Conservation (phyloP, 2,329 filamentous ascomycete species). For the Claviceps sp. region DNA sequence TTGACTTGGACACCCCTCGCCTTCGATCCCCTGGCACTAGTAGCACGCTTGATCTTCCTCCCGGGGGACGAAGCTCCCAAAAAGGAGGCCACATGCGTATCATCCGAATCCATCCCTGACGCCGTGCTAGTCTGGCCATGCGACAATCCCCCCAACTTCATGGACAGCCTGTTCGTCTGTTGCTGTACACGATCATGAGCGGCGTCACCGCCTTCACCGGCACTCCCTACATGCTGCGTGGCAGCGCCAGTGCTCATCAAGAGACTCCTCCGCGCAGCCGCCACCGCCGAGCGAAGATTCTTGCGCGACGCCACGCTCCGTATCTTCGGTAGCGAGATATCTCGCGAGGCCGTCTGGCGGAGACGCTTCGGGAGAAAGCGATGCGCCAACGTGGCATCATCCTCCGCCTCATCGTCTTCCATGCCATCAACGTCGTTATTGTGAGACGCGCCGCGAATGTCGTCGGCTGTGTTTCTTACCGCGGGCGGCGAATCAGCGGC, state of each 20-base stretch:
- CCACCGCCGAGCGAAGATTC: conserved; percentile 2
- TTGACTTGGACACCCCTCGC: neutral
- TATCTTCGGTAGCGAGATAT: conserved; percentile 24
- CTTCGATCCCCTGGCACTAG: conserved; percentile 3
- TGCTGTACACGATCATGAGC: neutral
- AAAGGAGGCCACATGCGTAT: neutral
- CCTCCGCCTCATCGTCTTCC: conserved; percentile 6
- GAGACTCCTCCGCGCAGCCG: neutral
- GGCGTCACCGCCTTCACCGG: neutral
- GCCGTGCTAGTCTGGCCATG: neutral
- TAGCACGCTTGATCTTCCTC: conserved; percentile 4
- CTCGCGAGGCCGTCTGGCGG: conserved; percentile 35
- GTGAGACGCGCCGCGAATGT: no score
- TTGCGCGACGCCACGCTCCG: conserved; percentile 15
- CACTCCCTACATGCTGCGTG: neutral
- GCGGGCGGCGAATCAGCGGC: conserved; percentile 23
- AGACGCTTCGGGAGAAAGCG: conserved; percentile 27
- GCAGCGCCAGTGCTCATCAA: neutral
- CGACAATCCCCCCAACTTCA: conserved; percentile 8
- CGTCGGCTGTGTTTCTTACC: conserved; percentile 6
- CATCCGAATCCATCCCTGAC: neutral
- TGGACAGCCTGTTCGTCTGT: conserved; percentile 8
- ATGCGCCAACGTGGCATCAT: conserved; percentile 11
- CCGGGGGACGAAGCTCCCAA: neutral
- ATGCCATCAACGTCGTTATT: neutral